phyloP scores from a whole-genome alignment of 495 filamentous ascomycete species.

The Tetracladium marchalianum region DNA sequence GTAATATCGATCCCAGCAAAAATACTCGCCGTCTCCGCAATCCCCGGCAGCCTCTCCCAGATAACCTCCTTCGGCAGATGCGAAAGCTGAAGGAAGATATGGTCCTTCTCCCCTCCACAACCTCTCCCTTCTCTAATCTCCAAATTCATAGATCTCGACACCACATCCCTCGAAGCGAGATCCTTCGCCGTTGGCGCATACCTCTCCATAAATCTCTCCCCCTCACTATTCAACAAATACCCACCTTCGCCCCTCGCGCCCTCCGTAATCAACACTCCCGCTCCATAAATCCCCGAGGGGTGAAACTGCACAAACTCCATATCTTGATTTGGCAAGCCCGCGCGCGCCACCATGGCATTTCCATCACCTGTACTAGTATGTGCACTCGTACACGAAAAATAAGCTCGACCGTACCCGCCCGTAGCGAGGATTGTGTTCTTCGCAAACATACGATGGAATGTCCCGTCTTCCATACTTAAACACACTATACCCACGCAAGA shows the following conservation, averaged over 20 bases:
- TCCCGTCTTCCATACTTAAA: slow-evolving; percentile 18
- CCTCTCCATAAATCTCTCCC: slow-evolving; percentile 20
- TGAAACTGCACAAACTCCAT: slow-evolving; percentile 23
- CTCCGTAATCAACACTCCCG: slow-evolving; percentile 17
- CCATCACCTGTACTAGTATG: slow-evolving; percentile 19
- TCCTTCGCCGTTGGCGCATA: slow-evolving; percentile 20
- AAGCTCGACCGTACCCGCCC: slow-evolving; percentile 16
- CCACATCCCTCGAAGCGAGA: slow-evolving; percentile 16
- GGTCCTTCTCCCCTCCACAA: slow-evolving; percentile 16
- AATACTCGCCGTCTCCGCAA: slow-evolving; percentile 19
- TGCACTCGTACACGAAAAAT: slow-evolving; percentile 17
- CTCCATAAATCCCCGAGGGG: slow-evolving; percentile 19
- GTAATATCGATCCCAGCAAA: slow-evolving; percentile 21
- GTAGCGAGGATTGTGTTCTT: slow-evolving; percentile 17
- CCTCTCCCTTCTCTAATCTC: slow-evolving; percentile 19
- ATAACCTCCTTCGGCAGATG: slow-evolving; percentile 16
- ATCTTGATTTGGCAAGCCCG: slow-evolving; percentile 19
- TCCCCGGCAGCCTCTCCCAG: slow-evolving; percentile 15
- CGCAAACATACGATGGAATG: slow-evolving; percentile 19
- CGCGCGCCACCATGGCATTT: slow-evolving; percentile 19
- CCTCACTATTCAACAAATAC: slow-evolving; percentile 15
- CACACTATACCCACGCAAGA: slow-evolving; percentile 13
- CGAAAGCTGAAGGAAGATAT: slow-evolving; percentile 19
- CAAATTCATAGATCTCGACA: slow-evolving; percentile 17
- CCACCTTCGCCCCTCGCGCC: slow-evolving; percentile 19